A percentile compares a stretch with the other conserved stretches of the same genome.
These are phyloP conservation scores for Oryza meridionalis DNA, from an alignment of 176 grass and related monocot species.

Conservation along the genomic window DNA sequence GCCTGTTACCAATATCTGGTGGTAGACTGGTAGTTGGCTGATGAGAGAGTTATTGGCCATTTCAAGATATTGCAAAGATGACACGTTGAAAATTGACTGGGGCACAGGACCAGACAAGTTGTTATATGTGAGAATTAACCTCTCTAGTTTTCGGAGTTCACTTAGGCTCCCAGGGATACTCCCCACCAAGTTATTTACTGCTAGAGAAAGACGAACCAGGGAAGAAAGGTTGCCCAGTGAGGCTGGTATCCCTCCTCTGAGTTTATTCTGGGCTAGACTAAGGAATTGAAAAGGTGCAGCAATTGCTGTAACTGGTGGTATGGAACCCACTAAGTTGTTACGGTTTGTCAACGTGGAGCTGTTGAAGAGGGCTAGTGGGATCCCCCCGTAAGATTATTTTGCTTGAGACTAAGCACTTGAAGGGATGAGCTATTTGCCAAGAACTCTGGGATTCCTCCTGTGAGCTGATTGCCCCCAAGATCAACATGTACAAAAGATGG, in stretches of 20 bases:
- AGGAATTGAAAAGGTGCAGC: conserved; percentile 29
- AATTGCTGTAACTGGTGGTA: conserved; percentile 35
- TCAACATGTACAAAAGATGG: conserved; percentile 35
- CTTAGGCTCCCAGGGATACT: conserved; percentile 51
- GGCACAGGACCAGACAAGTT: conserved; percentile 45
- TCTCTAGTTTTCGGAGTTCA: background rate
- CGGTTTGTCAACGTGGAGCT: background rate
- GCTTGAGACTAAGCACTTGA: conserved; percentile 34
- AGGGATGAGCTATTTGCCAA: conserved; percentile 52
- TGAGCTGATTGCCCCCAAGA: conserved; percentile 43
- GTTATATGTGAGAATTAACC: background rate
- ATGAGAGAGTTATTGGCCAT: conserved; percentile 42
- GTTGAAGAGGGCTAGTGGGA: background rate
- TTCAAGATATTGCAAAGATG: conserved; percentile 32
- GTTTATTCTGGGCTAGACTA: conserved; percentile 31
- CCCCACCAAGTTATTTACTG: conserved; percentile 43
- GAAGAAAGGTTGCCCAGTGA: conserved; percentile 48
- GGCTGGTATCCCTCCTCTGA: conserved; percentile 47
- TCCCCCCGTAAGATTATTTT: conserved; percentile 50
- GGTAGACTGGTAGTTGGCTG: conserved; percentile 42
- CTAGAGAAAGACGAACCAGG: conserved; percentile 38
- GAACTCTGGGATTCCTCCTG: conserved; percentile 40
- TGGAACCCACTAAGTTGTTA: conserved; percentile 46
- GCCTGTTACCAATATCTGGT: conserved; percentile 41
- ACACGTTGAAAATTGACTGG: conserved; percentile 41